Evolutionary conservation across 768 basidiomycete species (phyloP), one percentile per base, ranked within the genome.

Genomic region (Dacryopinax spathularia): DNA sequence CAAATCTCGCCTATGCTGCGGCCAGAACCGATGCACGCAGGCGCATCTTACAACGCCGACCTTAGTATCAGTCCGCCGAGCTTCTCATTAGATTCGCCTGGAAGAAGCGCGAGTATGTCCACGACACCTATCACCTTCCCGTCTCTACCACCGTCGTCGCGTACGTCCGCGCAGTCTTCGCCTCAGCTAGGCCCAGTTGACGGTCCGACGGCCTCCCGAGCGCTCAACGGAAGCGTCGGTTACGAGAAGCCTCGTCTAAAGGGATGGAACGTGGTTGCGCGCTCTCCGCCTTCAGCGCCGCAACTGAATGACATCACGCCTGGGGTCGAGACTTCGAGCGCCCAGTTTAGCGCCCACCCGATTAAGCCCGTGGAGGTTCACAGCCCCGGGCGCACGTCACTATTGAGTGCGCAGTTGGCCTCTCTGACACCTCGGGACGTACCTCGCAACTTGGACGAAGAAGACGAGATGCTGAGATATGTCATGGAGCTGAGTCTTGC

Each of bases 401-500:
- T 56, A 5, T 29, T 56, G 48, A 56, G 48, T 56, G 48, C 48
- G 25, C 48, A 56, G 20, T 31, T 56, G 25, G 48, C 48, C 5
- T 56, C 48, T 60, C 59, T 43, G 33, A 43, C 41, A 20, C 63
- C 36, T 27, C 62, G 33, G 16, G 44, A 41, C 18, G 25, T 33
- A 39, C 41, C 41, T 33, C 56, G 33, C 25, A 41, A 12, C 22
- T 34, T 60, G 18, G 77, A 77, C 10, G 78, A 80, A 16, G 78
- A 83, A 67, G 86, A 89, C 64, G 84, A 81, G 16, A 86, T 88
- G 66, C 67, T 89, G 70, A 77, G 73, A 60, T 79, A 83, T 66
- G 87, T 82, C 12, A 79, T 89, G 13, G 84, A 85, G 72, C 70
- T 89, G 72, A 89, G 88, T 70, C 77, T 89, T 27, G 84, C 80